phyloP scores from a whole-genome alignment of 345 rosid genomes.

The Brassica nigra region DNA sequence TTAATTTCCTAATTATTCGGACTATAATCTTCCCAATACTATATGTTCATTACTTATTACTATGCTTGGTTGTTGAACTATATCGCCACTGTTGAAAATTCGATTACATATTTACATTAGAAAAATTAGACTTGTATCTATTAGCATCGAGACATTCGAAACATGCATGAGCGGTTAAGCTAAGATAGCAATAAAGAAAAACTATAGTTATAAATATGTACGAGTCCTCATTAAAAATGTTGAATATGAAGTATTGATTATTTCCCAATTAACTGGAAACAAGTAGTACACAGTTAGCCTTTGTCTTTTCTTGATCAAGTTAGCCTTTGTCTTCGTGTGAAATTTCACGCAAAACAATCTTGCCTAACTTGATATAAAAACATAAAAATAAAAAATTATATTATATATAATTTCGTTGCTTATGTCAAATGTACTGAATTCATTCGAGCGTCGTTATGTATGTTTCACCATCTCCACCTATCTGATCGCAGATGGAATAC shows the following conservation, averaged over 20 bases:
- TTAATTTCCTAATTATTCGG: not conserved
- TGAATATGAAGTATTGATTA: not conserved
- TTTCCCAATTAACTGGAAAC: not conserved
- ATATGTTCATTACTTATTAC: not conserved
- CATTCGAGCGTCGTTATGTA: conserved; percentile 16
- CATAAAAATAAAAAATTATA: not conserved
- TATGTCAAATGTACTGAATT: conserved; percentile 10
- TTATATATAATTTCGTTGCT: not conserved
- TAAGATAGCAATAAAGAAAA: not conserved
- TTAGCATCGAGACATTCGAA: not conserved
- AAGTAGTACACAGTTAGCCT: not conserved
- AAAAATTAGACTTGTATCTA: not conserved
- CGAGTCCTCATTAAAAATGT: not conserved
- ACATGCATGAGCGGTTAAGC: not conserved
- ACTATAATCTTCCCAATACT: not conserved
- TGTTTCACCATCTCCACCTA: conserved; percentile 40
- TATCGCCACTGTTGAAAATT: not conserved
- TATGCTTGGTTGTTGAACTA: conserved; percentile 19
- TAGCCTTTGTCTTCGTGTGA: not conserved
- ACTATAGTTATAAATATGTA: not conserved
- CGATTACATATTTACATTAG: not conserved
- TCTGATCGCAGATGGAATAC: conserved; percentile 30
- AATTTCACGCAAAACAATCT: not conserved
- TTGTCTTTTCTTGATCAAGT: not conserved
- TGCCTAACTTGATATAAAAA: conserved; percentile 6